These are phyloP conservation scores for Candida cerambycidarum DNA, from an alignment of 805 yeast species.

Conservation along the genomic window DNA sequence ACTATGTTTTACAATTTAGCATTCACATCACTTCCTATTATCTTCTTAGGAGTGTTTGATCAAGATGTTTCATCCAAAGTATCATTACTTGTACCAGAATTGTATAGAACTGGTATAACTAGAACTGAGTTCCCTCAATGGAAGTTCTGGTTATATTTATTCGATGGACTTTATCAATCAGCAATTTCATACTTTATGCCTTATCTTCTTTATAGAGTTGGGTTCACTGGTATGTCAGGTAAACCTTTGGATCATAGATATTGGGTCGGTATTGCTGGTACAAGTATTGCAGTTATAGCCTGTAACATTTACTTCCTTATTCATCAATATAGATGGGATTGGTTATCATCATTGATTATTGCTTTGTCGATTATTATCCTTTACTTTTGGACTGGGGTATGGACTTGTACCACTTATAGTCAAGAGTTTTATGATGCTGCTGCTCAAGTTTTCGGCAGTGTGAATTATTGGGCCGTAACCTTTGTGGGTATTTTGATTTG, in stretches of 20 bases:
- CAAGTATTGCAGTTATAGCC: conserved; percentile 63
- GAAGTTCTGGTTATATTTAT: conserved; percentile 72
- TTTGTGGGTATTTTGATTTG: conserved; percentile 65
- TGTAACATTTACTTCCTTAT: conserved; percentile 65
- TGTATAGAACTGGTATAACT: conserved; percentile 71
- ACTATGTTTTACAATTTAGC: conserved; percentile 82
- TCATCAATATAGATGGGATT: conserved; percentile 81
- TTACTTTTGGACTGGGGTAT: conserved; percentile 78
- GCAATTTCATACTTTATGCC: conserved; percentile 74
- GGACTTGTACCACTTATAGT: conserved; percentile 57
- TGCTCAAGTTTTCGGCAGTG: conserved; percentile 58
- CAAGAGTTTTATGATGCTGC: conserved; percentile 67
- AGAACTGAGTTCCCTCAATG: conserved; percentile 67
- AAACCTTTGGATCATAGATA: conserved; percentile 68
- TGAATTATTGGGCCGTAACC: conserved; percentile 66
- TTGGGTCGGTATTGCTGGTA: conserved; percentile 67
- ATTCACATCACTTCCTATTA: conserved; percentile 78
- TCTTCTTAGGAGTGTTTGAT: conserved; percentile 74
- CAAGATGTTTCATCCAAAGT: conserved; percentile 75
- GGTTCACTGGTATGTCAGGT: conserved; percentile 46
- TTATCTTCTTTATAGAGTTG: conserved; percentile 42
- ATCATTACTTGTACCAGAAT: conserved; percentile 70
- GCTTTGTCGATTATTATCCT: conserved; percentile 58
- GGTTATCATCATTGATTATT: conserved; percentile 60
- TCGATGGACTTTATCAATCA: conserved; percentile 77